Base-by-base conservation (phyloP, 306 rosid species). In the Canavalia gladiata region DNA sequence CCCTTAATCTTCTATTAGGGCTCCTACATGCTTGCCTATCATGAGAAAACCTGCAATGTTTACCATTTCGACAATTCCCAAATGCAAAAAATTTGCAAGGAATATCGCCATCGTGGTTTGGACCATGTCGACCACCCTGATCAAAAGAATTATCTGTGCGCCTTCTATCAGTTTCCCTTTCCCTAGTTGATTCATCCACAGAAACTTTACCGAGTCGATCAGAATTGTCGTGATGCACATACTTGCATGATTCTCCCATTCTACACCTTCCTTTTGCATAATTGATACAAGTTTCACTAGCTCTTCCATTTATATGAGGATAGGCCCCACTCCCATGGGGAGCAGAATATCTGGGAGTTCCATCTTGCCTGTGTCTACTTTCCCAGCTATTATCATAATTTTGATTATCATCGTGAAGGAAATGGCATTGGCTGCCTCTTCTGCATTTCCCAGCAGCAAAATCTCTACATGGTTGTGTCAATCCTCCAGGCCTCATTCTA, bases 51-150 rank as follows among this genome's bases (percentile, higher is more conserved):
- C 95, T 89, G 86, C 99, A 95, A 78, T 77, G 18, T 65, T 87
- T 93, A 83, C 95, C 97, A 82, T 95, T 90, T 41, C 98, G 93
- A 85, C 98, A 95, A 80, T 90, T 91, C 69, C 99, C 98, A 4
- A 77, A 84, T 51, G 96, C 90, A 83, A 88, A 95, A 87, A 89
- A 93, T 77, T 87, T 95, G 88, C 98, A 95, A 81, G 92, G 91
- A 82, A 81, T 86, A 84, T 84, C 88, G 72, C 85, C n/a, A 52
- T 68, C 84, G 82, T 90, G 87, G 82, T 82, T 87, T 33, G 78
- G 70, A 79, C 84, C 89, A 77, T 71, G 89, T 66, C 80, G 92
- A 51, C 75, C 85, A 78, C 86, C 89, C 71, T 80, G 89, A 66
- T 92, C 90, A 3, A 79, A 83, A 78, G 92, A 90, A 68, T 68